Evolutionary conservation across 495 filamentous ascomycete genomes (phyloP), one percentile per base, ranked within the genome.

Genomic region (Aspergillus cristatus): DNA sequence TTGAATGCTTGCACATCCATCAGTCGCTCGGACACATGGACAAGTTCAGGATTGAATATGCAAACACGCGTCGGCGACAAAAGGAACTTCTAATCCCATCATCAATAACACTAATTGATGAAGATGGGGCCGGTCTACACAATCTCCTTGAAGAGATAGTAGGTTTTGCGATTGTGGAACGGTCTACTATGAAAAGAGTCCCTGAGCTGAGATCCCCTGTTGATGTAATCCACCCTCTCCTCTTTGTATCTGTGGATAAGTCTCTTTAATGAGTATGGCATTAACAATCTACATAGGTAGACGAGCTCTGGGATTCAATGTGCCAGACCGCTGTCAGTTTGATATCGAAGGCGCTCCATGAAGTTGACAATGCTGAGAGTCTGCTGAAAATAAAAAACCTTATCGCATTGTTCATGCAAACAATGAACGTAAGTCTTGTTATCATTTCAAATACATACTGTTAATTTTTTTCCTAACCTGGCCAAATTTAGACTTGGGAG

Each of bases 241-340:
- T 30, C 4, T 30, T 4, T 30, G 5, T 30, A 6, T 30, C 11
- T 3, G 4, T 6, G 5, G n/a, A 30, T 3, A 11, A 30, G 33
- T 28, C 42, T 46, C 26, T 37, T 32, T 8, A 8, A 24, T 4
- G 8, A 8, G 20, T 8, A 4, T 24, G 20, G 8, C 8, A 24
- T 24, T 24, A 24, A 24, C 32, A 18, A 15, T 29, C 13, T 10
- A 8, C 29, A 17, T 42, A 90, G 84, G 83, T 95, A 34, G 90
- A 97, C 51, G 89, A 95, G 55, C 71, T 99, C 5, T 99, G 91
- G 91, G 89, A 96, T 53, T 95, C 89, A 0, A 90, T 96, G 86
- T 97, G 89, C 50, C 84, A 93, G 50, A 77, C 76, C 15, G 82
- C 86, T 4, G 84, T 95, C 38, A 71, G 65, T 15, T 65, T 95